Evolutionary conservation across 768 basidiomycete genomes (phyloP).

Genomic region (Termitomyces sp.): DNA sequence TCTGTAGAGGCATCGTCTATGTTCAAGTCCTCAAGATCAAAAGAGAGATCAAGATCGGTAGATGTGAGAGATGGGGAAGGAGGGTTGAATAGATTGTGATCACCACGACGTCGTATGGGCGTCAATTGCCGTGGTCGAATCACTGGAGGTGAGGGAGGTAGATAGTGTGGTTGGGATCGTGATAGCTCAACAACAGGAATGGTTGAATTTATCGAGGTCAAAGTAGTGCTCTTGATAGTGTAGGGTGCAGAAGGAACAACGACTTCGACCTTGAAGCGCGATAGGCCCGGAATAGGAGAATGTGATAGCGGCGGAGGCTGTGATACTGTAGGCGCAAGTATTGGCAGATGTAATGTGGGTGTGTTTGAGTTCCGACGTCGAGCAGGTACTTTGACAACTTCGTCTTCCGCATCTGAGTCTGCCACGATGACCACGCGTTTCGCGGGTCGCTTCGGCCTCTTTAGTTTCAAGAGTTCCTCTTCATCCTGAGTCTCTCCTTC

Average conservation of each 20-base stretch:
- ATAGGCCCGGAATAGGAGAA: slow-evolving; percentile 10
- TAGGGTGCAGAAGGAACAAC: slow-evolving; percentile 38
- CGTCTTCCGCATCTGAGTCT: slow-evolving; percentile 40
- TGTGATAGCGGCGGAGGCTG: slow-evolving; percentile 10
- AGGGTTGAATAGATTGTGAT: slow-evolving; percentile 38
- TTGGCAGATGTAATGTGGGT: neutral
- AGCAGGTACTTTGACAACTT: slow-evolving; percentile 9
- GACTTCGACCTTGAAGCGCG: slow-evolving; percentile 32
- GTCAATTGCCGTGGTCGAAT: slow-evolving; percentile 61
- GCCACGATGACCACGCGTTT: slow-evolving; percentile 33
- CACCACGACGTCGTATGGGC: slow-evolving; percentile 51
- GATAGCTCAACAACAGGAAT: slow-evolving; percentile 6
- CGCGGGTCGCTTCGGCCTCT: slow-evolving; percentile 22
- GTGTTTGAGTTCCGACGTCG: slow-evolving; percentile 10
- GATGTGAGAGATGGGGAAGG: slow-evolving; percentile 47
- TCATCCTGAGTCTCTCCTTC: slow-evolving; percentile 21
- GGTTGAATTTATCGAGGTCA: slow-evolving; percentile 14
- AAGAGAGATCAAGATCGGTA: slow-evolving; percentile 48
- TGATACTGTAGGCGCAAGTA: neutral
- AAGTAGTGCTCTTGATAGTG: slow-evolving; percentile 19
- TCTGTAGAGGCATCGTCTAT: slow-evolving; percentile 25
- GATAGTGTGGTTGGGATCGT: slow-evolving; percentile 15
- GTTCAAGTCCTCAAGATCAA: slow-evolving; percentile 43
- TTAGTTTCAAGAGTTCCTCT: slow-evolving; percentile 16
- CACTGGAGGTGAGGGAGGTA: slow-evolving; percentile 25